Evolutionary conservation across 306 rosid species (phyloP), one percentile per base, ranked within the genome.

Genomic region (Cucumis cinereus): DNA sequence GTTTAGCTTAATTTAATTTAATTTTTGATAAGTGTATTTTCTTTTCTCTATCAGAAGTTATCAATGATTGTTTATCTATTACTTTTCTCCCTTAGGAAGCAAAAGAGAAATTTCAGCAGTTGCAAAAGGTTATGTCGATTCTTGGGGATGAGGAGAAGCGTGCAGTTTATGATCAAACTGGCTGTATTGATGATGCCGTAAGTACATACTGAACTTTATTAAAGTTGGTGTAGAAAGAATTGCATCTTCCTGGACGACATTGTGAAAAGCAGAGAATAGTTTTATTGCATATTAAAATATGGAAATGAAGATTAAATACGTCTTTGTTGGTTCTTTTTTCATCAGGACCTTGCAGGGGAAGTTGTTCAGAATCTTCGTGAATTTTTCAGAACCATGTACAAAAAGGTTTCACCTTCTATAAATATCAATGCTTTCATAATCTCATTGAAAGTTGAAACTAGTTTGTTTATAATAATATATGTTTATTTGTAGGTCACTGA

Each of bases 81-180:
- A 58, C 43, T 43, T 67, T 62, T 56, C 57, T 70, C 57, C 7
- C 26, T 81, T 77, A 94, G 99, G 92, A 89, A 81, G 97, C 99
- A 26, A 94, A 92, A 69, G 95, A 82, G 82, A 94, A 90, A 77
- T 94, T 94, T 59, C 97, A 90, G 82, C 97, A 92, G 68, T 47
- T 94, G 85, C 99, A 92, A 77, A 92, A 94, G 40, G 91, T 94
- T 66, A 92, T 94, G 15, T 92, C 93, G 4, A 89, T 94, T 82
- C 97, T 94, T 11, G 96, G 97, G 55, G 99, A 94, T 72, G 92
- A 85, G 79, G 99, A 94, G 81, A 94, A 90, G 77, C 88, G 99
- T 49, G 84, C 90, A 2, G 66, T 90, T 8, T 94, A 94, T 90
- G 97, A 93, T 81, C 92, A 92, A 86, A 92, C 97, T 74, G 97